Base-by-base conservation (phyloP, 352 stramenopile species). In the Globisporangium abappressorium region DNA sequence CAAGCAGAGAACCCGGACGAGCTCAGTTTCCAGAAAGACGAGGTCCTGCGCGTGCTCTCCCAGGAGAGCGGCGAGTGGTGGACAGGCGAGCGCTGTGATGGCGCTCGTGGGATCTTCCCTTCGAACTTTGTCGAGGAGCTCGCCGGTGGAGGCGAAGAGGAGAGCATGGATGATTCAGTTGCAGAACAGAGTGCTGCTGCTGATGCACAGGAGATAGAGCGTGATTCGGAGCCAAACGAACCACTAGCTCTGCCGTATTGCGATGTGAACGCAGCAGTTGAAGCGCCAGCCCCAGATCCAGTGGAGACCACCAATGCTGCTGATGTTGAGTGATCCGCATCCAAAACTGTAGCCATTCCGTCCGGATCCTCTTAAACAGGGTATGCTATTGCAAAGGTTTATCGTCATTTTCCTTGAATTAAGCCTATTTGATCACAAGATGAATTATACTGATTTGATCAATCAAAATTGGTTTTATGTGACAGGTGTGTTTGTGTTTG, bases 1-100 rank as follows among this genome's bases (percentile, higher is more conserved):
- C 47, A 57, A 3, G 75, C 75, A 0, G 77, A 85, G 58, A 83
- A 80, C 30, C 24, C 67, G 2, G 82, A 90, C 38, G 82, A 91
- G 49, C 70, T 92, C 41, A 83, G 65, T 63, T 64, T 92, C 4
- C 72, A 69, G 22, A 68, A 64, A 20, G 80, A 78, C 6, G 84
- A 92, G 51, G 67, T 92, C 15, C 63, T 92, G 36, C 81, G 80
- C 15, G 72, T 91, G 43, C 58, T 91, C 12, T 79, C 79, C 3
- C 79, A 83, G 49, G 67, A 73, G 41, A 76, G 69, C 30, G 71
- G 65, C 18, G 82, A 90, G 30, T 91, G 84, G 84, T 90, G 84
- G 84, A 22, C 78, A 1, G 84, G 82, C 1, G 84, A 92, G 63
- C 78, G 67, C 18, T 92, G 84, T 56, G 80, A 91, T 60, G 84